Evolutionary conservation across 257 asterid species (phyloP).

Genomic region (Jacaranda copaia): DNA sequence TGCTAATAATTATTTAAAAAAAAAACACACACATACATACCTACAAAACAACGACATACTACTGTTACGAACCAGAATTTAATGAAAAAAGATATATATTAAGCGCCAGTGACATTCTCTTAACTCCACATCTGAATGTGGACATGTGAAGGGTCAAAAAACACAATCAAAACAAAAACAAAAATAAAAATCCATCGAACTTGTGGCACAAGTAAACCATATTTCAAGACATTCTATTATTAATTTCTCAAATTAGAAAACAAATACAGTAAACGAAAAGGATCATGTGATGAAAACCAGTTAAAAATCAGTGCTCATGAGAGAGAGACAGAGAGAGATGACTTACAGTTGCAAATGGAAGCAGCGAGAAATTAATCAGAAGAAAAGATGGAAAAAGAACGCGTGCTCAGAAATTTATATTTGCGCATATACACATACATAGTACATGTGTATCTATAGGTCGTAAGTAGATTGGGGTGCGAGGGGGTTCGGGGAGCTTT

Average conservation of each 20-base stretch:
- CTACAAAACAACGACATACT: neutral
- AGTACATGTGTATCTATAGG: neutral
- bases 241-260: conserved; percentile 5
- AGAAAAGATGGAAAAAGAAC: neutral
- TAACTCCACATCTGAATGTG: conserved; percentile 8
- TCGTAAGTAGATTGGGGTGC: conserved; percentile 11
- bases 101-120: conserved; percentile 9
- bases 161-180: neutral
- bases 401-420: neutral
- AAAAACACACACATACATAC: neutral
- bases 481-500: conserved; percentile 47
- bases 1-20: neutral
- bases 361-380: conserved; percentile 26
- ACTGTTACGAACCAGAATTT: conserved; percentile 18
- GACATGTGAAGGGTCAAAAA: neutral
- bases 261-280: neutral
- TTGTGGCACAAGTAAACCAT: conserved; percentile 30
- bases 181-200: conserved; percentile 14
- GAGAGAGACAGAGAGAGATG: neutral
- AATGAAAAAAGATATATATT: neutral
- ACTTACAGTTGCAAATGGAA: conserved; percentile 35
- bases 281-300: neutral
- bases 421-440: neutral
- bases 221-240: conserved; percentile 21
- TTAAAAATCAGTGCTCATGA: neutral